These are phyloP conservation scores for Diospyros kaki DNA, from an alignment of 148 eudicot species.

Conservation along the genomic window DNA sequence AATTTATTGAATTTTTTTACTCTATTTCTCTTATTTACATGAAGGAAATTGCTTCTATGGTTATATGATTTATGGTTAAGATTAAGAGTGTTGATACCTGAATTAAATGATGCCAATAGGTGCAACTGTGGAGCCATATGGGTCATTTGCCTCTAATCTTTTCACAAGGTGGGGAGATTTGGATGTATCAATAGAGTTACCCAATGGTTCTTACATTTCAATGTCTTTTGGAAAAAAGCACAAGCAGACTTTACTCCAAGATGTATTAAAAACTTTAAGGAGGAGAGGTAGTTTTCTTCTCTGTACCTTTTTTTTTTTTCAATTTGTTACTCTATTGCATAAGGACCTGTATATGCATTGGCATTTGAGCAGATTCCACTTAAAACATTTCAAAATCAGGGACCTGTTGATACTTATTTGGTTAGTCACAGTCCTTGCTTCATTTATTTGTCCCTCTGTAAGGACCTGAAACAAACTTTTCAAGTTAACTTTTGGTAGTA, in stretches of 20 bases:
- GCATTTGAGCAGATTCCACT: not conserved
- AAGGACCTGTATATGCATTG: not conserved
- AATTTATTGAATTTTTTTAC: not conserved
- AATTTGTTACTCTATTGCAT: not conserved
- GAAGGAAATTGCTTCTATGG: not conserved
- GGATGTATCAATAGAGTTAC: conserved; percentile 84
- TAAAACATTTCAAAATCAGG: too few relatives aligned
- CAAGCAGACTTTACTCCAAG: conserved; percentile 67
- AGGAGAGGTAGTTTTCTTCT: conserved; percentile 46
- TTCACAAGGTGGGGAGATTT: conserved; percentile 89
- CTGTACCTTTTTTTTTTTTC: not conserved
- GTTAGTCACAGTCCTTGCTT: not conserved
- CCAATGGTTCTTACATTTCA: conserved; percentile 60
- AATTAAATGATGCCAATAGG: conserved; percentile 42
- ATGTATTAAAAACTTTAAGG: conserved; percentile 53
- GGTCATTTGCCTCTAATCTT: conserved; percentile 91
- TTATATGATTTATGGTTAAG: not conserved
- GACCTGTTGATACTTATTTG: not conserved
- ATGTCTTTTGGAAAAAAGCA: conserved; percentile 59
- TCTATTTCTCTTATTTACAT: not conserved
- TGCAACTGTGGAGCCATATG: conserved; percentile 97
- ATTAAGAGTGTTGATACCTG: conserved; percentile 1
- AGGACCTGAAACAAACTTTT: not conserved
- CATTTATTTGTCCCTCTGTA: not conserved
- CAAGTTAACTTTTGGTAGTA: not conserved